phyloP scores from a whole-genome alignment of 345 rosid genomes.

The rapeseed (Brassica napus) region DNA sequence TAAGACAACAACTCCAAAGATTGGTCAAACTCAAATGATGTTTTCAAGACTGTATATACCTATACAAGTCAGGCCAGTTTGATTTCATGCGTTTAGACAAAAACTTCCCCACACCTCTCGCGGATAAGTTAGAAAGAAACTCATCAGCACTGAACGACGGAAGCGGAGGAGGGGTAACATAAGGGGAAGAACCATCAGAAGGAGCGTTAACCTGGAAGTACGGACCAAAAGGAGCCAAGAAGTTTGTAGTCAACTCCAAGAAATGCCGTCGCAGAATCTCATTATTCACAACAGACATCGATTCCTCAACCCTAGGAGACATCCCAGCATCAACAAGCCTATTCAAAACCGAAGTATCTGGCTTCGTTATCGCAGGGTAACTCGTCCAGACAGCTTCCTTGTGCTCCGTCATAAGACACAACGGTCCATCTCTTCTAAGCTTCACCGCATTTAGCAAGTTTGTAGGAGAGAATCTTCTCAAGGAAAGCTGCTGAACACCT shows the following conservation, averaged over 20 bases:
- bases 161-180: slow-evolving; percentile 82
- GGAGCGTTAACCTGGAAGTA: slow-evolving; percentile 75
- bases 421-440: slow-evolving; percentile 90
- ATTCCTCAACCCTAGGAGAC: slow-evolving; percentile 95
- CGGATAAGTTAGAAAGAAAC: slow-evolving; percentile 72
- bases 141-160: slow-evolving; percentile 65
- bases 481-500: slow-evolving; percentile 76
- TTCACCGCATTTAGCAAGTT: slow-evolving; percentile 77
- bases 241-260: slow-evolving; percentile 94
- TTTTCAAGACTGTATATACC: no score
- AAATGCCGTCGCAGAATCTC: slow-evolving; percentile 94
- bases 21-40: background rate
- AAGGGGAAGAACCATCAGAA: slow-evolving; percentile 88
- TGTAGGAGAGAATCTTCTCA: slow-evolving; percentile 87
- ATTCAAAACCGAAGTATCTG: slow-evolving; percentile 91
- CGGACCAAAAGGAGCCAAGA: slow-evolving; percentile 97
- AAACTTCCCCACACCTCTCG: slow-evolving; percentile 94
- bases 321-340: slow-evolving; percentile 93
- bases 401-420: slow-evolving; percentile 96
- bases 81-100: slow-evolving; percentile 90
- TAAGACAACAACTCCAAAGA: no score
- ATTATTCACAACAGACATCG: slow-evolving; percentile 97
- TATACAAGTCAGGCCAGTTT: slow-evolving; percentile 94
- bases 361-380: slow-evolving; percentile 79
- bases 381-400: slow-evolving; percentile 97